Evolutionary conservation across 192 early-diverging fungal species (phyloP).

Genomic region (Chytriomyces sp.): DNA sequence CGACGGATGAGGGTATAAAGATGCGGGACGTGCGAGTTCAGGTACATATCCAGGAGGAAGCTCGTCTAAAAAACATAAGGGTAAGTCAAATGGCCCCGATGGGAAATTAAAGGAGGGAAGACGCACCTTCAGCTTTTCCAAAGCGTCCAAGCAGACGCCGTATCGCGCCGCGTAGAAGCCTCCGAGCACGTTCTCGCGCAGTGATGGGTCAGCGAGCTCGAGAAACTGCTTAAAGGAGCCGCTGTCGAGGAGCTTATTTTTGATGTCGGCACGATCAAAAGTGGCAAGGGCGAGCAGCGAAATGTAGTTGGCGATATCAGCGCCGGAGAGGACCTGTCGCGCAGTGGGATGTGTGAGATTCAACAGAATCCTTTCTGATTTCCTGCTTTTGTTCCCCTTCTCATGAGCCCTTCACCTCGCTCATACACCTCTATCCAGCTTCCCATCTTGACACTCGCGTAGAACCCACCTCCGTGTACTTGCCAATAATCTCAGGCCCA

Average conservation of each 20-base stretch:
- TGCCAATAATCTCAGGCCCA: conserved; percentile 11
- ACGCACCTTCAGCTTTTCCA: conserved; percentile 70
- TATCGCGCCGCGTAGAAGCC: conserved; percentile 81
- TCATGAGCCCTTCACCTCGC: no score
- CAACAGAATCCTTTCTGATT: no score
- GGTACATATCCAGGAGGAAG: conserved; percentile 70
- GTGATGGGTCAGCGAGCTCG: conserved; percentile 77
- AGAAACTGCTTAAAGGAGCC: conserved; percentile 72
- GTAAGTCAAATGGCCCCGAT: neutral
- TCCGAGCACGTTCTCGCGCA: conserved; percentile 61
- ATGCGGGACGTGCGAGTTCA: conserved; percentile 69
- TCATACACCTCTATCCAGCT: no score
- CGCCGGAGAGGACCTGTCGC: conserved; percentile 60
- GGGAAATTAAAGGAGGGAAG: neutral
- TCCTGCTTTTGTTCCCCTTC: no score
- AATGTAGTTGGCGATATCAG: conserved; percentile 83
- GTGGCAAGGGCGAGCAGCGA: conserved; percentile 77
- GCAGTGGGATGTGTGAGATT: no score
- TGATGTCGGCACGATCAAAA: conserved; percentile 72
- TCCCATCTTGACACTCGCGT: no score
- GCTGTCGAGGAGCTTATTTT: conserved; percentile 72
- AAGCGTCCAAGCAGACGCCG: conserved; percentile 60
- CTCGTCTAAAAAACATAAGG: conserved; percentile 37
- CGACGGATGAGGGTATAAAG: conserved; percentile 73
- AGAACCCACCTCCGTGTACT: conserved; percentile 11